Conservation (phyloP, 2,329 filamentous ascomycete species). For the Hypoxylon sp. region DNA sequence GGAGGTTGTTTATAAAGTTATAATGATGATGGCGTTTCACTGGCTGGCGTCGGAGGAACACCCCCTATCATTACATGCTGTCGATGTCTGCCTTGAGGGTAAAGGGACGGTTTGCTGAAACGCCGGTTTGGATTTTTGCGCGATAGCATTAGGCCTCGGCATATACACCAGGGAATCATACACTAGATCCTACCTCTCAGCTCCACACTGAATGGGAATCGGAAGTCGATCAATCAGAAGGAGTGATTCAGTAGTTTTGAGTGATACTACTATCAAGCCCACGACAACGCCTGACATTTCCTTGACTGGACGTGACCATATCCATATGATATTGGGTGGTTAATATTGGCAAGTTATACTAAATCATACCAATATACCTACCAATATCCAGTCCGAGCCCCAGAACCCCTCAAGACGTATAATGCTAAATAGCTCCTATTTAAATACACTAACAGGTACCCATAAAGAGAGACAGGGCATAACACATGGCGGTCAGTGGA, state of each 20-base stretch:
- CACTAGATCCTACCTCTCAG: conserved; percentile 21
- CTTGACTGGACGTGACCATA: not conserved
- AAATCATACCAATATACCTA: not conserved
- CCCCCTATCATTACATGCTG: conserved; percentile 23
- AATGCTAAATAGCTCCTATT: not conserved
- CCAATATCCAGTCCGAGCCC: not conserved
- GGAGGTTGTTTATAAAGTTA: conserved; percentile 6
- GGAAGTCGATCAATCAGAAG: conserved; percentile 1
- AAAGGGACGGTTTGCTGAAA: conserved; percentile 20
- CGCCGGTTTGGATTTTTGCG: conserved; percentile 6
- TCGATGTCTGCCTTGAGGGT: conserved; percentile 18
- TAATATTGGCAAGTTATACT: not conserved
- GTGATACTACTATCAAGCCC: not conserved
- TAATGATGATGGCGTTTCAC: conserved; percentile 26
- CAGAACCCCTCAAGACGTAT: not conserved
- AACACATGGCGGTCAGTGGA: not conserved
- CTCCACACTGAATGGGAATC: conserved; percentile 9
- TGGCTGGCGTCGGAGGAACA: conserved; percentile 20
- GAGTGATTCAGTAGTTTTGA: conserved; percentile 1
- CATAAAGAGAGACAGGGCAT: not conserved
- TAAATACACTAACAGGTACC: not conserved
- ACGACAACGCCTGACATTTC: not conserved
- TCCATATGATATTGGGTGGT: not conserved
- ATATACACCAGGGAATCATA: conserved; percentile 12
- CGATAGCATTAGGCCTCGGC: conserved; percentile 12